Percentiles rank a stretch among this genome's conserved stretches.
These are phyloP conservation scores for Coemansia sp. DNA, from an alignment of 192 early-diverging fungal genomes.

Conservation along the genomic window DNA sequence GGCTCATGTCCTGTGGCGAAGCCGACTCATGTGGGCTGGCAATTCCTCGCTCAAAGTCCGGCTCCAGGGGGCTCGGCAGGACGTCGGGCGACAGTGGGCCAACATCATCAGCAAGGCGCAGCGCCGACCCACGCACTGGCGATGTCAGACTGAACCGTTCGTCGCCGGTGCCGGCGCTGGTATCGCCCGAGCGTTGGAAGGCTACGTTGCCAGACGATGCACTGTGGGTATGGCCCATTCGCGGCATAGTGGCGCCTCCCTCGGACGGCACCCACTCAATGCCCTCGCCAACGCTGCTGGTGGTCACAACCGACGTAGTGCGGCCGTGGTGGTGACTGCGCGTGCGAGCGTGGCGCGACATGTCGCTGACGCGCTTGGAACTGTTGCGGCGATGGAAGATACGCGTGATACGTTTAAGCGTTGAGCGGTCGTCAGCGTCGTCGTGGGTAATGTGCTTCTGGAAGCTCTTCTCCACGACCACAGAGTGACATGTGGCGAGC, in stretches of 20 bases:
- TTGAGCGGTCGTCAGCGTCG: conserved; percentile 43
- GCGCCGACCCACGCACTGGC: conserved; percentile 7
- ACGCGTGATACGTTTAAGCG: conserved; percentile 31
- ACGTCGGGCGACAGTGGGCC: background rate
- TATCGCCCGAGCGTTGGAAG: conserved; percentile 10
- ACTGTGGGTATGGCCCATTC: conserved; percentile 25
- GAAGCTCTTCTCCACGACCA: conserved; percentile 75
- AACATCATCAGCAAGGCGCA: background rate
- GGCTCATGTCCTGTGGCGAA: conserved; percentile 21
- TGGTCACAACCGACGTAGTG: conserved; percentile 41
- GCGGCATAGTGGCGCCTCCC: background rate
- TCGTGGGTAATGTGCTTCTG: conserved; percentile 41
- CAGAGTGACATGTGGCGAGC: conserved; percentile 93
- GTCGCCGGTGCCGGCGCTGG: background rate
- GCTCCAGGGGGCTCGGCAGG: background rate
- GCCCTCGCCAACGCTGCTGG: conserved; percentile 32
- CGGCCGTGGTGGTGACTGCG: conserved; percentile 49
- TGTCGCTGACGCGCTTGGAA: conserved; percentile 38
- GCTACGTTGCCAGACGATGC: conserved; percentile 16
- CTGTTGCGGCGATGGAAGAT: conserved; percentile 33
- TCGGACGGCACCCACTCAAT: conserved; percentile 42
- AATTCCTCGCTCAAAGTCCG: background rate
- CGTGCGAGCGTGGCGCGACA: conserved; percentile 43
- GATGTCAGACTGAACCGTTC: conserved; percentile 11
- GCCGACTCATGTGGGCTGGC: conserved; percentile 5